Percentiles rank a stretch among this genome's conserved stretches.
Conservation (phyloP, 352 stramenopile genomes). For the Blastocystis sp. region DNA sequence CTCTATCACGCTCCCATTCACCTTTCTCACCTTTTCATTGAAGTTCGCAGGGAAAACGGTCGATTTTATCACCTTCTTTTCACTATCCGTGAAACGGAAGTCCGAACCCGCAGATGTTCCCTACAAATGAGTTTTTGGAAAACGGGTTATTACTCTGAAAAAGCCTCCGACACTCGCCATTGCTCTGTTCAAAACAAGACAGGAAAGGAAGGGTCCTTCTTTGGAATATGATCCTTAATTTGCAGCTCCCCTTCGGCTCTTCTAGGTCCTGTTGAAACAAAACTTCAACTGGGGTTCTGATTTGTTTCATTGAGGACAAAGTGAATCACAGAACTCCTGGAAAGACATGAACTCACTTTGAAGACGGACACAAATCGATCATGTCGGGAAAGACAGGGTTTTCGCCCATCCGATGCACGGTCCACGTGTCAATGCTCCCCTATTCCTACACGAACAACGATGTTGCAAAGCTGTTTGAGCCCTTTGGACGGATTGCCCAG, state of each 20-base stretch:
- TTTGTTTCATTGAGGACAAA: not conserved
- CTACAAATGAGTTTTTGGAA: not conserved
- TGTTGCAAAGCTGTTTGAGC: conserved; percentile 80
- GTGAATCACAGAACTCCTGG: not conserved
- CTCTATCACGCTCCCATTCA: not conserved
- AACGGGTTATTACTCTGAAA: conserved; percentile 31
- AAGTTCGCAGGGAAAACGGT: conserved; percentile 63
- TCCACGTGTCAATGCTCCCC: conserved; percentile 83
- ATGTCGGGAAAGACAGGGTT: conserved; percentile 67
- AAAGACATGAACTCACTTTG: not conserved
- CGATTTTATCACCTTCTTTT: conserved; percentile 68
- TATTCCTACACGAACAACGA: conserved; percentile 83
- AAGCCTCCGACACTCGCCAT: conserved; percentile 67
- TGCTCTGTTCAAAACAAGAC: not conserved
- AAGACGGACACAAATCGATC: not conserved
- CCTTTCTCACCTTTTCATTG: conserved; percentile 33
- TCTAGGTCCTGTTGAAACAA: too few species aligned
- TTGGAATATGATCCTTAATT: too few species aligned
- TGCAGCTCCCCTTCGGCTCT: too few species aligned
- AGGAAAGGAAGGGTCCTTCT: not conserved
- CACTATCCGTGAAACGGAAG: conserved; percentile 65
- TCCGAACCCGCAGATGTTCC: conserved; percentile 64
- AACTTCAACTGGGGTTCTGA: not conserved
- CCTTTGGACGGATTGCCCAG: conserved; percentile 78
- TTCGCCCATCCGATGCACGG: conserved; percentile 72